Percentiles rank a stretch among this genome's conserved stretches.
Evolutionary conservation across 257 asterid species (phyloP).

Genomic region (Echium plantagineum): DNA sequence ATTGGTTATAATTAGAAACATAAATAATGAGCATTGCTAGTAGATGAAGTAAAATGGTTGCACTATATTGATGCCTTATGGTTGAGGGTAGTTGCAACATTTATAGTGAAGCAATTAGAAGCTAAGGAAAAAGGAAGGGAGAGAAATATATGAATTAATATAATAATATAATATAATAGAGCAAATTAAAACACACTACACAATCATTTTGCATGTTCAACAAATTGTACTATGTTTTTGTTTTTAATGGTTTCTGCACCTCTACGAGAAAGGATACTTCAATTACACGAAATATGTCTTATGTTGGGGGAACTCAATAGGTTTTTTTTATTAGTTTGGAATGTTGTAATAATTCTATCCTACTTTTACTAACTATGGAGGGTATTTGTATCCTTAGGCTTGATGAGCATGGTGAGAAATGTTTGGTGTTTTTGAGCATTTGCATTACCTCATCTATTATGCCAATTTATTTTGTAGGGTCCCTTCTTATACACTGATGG

Average conservation of each 20-base stretch:
- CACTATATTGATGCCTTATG: constrained; percentile 1
- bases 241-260: too few species aligned
- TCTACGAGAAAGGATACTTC: constrained; percentile 12
- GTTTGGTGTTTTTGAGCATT: too few species aligned
- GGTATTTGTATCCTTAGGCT: too few species aligned
- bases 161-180: too few species aligned
- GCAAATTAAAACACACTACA: constrained; percentile 7
- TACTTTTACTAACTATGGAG: too few species aligned
- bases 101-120: constrained; percentile 28
- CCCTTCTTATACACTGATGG: too few species aligned
- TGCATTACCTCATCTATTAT: too few species aligned
- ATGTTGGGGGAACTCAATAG: constrained; percentile 4
- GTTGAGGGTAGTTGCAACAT: constrained; percentile 17
- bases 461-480: too few species aligned
- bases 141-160: constrained; percentile 6
- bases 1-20: background rate
- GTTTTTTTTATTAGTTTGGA: background rate
- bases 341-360: background rate
- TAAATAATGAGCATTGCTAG: background rate
- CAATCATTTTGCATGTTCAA: constrained; percentile 1
- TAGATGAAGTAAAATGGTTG: background rate
- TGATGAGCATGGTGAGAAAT: too few species aligned
- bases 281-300: constrained; percentile 10
- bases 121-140: background rate
- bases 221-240: background rate